A percentile compares a stretch with the other conserved stretches of the same genome.
Conservation (phyloP, 495 filamentous ascomycete genomes). For the Tuber brumale region DNA sequence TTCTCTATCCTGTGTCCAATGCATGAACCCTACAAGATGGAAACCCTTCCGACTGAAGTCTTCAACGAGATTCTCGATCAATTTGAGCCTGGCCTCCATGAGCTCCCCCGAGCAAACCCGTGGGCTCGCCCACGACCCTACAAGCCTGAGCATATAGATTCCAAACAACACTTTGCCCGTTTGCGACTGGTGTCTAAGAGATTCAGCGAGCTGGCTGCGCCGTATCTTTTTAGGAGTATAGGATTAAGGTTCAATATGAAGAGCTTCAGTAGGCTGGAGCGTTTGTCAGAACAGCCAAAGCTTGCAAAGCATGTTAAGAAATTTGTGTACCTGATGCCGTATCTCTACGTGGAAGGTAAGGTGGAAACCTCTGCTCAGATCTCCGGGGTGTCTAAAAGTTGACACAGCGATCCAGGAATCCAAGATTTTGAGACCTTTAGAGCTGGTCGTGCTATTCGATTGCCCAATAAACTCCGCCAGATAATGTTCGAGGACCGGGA, state of each 20-base stretch:
- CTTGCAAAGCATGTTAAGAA: conserved; percentile 41
- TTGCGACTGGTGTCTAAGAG: conserved; percentile 41
- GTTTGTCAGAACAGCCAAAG: conserved; percentile 32
- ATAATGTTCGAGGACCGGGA: conserved; percentile 41
- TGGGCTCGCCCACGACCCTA: conserved; percentile 40
- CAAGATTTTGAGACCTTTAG: conserved; percentile 41
- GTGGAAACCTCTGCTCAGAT: conserved; percentile 21
- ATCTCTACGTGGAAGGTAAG: conserved; percentile 42
- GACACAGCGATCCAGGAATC: conserved; percentile 33
- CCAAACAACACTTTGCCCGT: conserved; percentile 38
- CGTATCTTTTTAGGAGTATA: conserved; percentile 42
- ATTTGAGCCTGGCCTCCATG: conserved; percentile 38
- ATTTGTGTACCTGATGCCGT: conserved; percentile 42
- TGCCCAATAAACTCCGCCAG: conserved; percentile 39
- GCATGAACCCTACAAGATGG: conserved; percentile 36
- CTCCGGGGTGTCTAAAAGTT: conserved; percentile 21
- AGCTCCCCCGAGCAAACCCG: conserved; percentile 32
- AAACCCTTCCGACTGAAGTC: conserved; percentile 39
- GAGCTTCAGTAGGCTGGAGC: conserved; percentile 38
- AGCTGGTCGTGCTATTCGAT: conserved; percentile 34
- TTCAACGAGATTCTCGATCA: conserved; percentile 41
- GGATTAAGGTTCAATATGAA: conserved; percentile 42
- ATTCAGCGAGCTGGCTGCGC: conserved; percentile 38
- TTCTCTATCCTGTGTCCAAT: conserved; percentile 29
- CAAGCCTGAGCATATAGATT: conserved; percentile 41